These are phyloP conservation scores for Pigoraptor vietnamica DNA, from an alignment of 78 protist genomes.

Conservation along the genomic window DNA sequence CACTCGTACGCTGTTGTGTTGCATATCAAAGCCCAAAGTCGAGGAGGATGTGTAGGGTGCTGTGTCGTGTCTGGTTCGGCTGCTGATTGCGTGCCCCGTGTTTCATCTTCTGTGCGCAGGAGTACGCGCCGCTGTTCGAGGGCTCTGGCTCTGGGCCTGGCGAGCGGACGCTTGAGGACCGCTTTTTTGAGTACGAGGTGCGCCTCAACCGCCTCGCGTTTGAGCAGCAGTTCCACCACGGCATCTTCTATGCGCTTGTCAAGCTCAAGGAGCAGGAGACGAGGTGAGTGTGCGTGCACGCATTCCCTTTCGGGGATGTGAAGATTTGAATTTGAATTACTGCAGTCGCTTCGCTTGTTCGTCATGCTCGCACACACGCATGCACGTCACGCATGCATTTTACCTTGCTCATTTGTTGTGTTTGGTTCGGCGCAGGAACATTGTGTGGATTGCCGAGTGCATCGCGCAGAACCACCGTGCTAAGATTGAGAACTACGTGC, in stretches of 20 bases:
- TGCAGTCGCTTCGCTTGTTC: no score
- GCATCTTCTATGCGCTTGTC: slow-evolving; percentile 75
- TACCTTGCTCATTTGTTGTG: no score
- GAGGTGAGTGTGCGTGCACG: no score
- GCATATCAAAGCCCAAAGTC: no score
- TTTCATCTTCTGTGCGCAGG: background rate
- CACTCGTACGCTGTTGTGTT: no score
- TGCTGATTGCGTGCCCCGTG: background rate
- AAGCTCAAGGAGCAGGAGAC: slow-evolving; percentile 91
- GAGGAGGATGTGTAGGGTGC: background rate
- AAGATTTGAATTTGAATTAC: no score
- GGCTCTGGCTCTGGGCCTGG: slow-evolving; percentile 18
- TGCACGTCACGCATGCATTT: no score
- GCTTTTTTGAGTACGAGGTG: slow-evolving; percentile 79
- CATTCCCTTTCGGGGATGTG: no score
- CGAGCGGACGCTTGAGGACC: slow-evolving; percentile 84
- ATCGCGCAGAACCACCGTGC: slow-evolving; percentile 79
- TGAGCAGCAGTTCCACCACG: slow-evolving; percentile 84
- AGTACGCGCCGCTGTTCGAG: slow-evolving; percentile 74
- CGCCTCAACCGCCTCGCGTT: slow-evolving; percentile 71
- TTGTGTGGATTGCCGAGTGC: slow-evolving; percentile 97
- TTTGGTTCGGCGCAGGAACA: no score
- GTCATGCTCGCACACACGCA: no score
- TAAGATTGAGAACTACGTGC: slow-evolving; percentile 72
- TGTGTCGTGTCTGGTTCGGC: background rate